A percentile compares a stretch with the other conserved stretches of the same genome.
Conservation (phyloP, 129 eudicot genomes). For the Flaveria robusta region DNA sequence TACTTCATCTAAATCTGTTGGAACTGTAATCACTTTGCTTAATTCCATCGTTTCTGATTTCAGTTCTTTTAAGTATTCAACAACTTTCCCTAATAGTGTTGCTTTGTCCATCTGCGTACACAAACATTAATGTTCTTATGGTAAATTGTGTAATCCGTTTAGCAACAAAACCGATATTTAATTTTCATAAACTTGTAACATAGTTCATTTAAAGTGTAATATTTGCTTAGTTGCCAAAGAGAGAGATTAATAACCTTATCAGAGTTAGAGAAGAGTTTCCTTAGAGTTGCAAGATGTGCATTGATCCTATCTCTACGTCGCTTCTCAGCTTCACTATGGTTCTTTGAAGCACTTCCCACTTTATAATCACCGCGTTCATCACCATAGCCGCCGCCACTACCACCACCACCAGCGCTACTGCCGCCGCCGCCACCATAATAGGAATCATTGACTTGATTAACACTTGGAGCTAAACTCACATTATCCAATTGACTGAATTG, state of each 20-base stretch:
- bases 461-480: constrained; percentile 21
- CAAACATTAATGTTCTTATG: background rate
- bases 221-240: background rate
- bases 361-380: constrained; percentile 35
- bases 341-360: constrained; percentile 59
- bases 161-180: background rate
- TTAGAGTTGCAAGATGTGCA: constrained; percentile 75
- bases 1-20: constrained; percentile 63
- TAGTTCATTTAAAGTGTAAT: background rate
- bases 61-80: constrained; percentile 60
- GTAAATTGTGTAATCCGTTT: background rate
- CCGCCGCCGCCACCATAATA: constrained; percentile 17
- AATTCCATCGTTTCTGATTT: constrained; percentile 50
- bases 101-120: constrained; percentile 87
- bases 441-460: constrained; percentile 24
- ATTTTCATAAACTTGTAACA: too few species aligned
- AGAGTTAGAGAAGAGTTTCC: constrained; percentile 69
- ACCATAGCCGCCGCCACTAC: constrained; percentile 16
- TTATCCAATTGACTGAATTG: constrained; percentile 3
- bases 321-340: constrained; percentile 95
- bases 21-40: constrained; percentile 47
- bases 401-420: constrained; percentile 8
- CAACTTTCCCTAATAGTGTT: constrained; percentile 63
- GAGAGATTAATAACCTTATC: constrained; percentile 55
- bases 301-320: constrained; percentile 90